Evolutionary conservation across 371 early-diverging fungal species (phyloP).

Genomic region (Phascolomyces articulosus): DNA sequence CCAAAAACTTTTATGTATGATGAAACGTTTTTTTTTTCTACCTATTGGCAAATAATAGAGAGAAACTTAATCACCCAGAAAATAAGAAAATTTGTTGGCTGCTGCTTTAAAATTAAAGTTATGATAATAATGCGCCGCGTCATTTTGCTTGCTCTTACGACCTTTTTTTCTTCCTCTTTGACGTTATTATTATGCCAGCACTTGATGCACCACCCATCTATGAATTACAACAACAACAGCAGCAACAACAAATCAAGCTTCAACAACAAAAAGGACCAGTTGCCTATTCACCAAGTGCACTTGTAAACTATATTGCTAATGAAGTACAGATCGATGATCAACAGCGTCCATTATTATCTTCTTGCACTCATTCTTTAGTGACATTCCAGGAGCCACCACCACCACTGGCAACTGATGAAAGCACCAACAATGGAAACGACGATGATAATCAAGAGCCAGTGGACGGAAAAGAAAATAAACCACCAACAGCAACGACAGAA

Average conservation of each 20-base stretch:
- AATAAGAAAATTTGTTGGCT: too few species aligned
- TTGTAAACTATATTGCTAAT: background rate
- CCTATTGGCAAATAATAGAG: too few species aligned
- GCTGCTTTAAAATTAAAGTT: too few species aligned
- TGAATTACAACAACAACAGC: background rate
- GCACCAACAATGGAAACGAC: background rate
- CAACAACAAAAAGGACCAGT: background rate
- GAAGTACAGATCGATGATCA: background rate
- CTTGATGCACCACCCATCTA: background rate
- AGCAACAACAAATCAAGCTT: background rate
- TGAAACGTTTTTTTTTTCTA: too few species aligned
- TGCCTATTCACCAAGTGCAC: background rate
- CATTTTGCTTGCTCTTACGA: too few species aligned
- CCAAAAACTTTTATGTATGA: too few species aligned
- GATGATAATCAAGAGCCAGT: background rate
- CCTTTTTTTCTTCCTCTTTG: background rate
- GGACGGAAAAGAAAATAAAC: background rate
- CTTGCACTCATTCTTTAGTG: background rate
- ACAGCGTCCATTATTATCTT: background rate
- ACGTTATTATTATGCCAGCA: constrained; percentile 1
- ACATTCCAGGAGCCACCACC: background rate
- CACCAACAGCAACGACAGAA: background rate
- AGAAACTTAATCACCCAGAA: too few species aligned
- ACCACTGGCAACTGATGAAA: background rate
- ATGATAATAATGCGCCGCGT: background rate